Base-by-base conservation (phyloP, 1,284 basidiomycete genomes). In the Kwoniella shivajii region DNA sequence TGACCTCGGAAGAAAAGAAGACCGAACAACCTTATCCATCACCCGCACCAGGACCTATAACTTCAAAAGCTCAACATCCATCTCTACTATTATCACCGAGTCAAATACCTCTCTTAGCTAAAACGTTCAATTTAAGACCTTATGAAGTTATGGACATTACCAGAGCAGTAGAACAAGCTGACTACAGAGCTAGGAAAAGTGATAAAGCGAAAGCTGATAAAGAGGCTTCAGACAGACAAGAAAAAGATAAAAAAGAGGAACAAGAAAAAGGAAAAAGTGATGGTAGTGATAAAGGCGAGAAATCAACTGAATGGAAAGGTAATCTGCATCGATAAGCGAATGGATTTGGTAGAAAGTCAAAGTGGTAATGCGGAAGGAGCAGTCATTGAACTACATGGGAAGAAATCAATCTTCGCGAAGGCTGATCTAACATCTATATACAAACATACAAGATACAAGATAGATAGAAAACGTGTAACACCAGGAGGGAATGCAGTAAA, bases 81-180 rank as follows among this genome's bases (percentile, higher is more conserved):
- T 57, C 57, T 56, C 51, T 70, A 31, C 30, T 71, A 43, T 47
- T 76, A 13, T 44, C 63, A 56, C 55, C 63, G 41, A 66, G 60
- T 11, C 71, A 75, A 53, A 64, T 79, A 4, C 72, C 74, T 0
- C 37, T 68, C 3, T 59, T 81, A 46, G 63, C 68, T 16, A 44
- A 67, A 51, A 63, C 63, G 30, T 81, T 80, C 51, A 56, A 65
- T 6, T 60, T 81, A 11, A 56, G 63, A 30, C 67, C 73, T 18
- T 54, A 67, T 27, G 79, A 80, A 64, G 61, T 70, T 6, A 71
- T 76, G 26, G 79, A 81, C 61, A 56, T 80, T 14, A 73, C 66
- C 26, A 61, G 80, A 26, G 80, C 80, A 3, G 72, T 79, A 1
- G 74, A 75, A 53, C 80, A 81, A 67, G 74, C 74, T 7, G 73